phyloP scores from a whole-genome alignment of 2,329 filamentous ascomycete genomes.

The Microdochium nivale region DNA sequence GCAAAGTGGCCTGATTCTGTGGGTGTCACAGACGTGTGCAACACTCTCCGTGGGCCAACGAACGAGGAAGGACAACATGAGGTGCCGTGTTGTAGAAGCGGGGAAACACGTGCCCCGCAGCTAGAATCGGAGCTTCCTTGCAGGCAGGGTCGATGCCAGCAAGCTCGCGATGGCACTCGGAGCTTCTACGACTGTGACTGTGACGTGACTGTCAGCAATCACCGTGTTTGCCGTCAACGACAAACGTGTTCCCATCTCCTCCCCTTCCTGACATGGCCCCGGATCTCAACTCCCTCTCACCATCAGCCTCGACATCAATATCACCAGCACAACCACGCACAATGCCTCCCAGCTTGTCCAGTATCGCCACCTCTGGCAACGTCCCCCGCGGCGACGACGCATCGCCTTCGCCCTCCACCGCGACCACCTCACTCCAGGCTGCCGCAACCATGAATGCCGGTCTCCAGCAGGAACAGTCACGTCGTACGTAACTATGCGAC shows the following conservation, averaged over 20 bases:
- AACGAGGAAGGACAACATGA: too few species aligned
- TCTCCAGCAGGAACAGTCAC: constrained; percentile 55
- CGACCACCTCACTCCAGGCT: constrained; percentile 57
- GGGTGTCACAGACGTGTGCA: too few species aligned
- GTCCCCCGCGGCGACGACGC: constrained; percentile 55
- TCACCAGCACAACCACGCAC: constrained; percentile 26
- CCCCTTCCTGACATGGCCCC: constrained; percentile 33
- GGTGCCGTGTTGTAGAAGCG: too few species aligned
- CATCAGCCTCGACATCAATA: too few species aligned
- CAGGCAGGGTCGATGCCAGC: too few species aligned
- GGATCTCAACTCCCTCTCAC: constrained; percentile 51
- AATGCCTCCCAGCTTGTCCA: constrained; percentile 21
- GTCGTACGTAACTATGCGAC: constrained; percentile 32
- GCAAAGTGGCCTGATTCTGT: too few species aligned
- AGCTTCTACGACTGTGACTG: too few species aligned
- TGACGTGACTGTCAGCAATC: too few species aligned
- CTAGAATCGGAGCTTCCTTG: too few species aligned
- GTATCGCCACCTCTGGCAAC: neutral
- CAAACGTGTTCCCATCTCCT: neutral
- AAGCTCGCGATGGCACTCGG: too few species aligned
- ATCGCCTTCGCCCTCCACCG: neutral
- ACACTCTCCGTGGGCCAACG: too few species aligned
- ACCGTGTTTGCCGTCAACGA: neutral
- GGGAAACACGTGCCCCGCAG: too few species aligned
- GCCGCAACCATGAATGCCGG: constrained; percentile 72